Conservation (phyloP, 345 rosid genomes). For the Camelina neglecta region DNA sequence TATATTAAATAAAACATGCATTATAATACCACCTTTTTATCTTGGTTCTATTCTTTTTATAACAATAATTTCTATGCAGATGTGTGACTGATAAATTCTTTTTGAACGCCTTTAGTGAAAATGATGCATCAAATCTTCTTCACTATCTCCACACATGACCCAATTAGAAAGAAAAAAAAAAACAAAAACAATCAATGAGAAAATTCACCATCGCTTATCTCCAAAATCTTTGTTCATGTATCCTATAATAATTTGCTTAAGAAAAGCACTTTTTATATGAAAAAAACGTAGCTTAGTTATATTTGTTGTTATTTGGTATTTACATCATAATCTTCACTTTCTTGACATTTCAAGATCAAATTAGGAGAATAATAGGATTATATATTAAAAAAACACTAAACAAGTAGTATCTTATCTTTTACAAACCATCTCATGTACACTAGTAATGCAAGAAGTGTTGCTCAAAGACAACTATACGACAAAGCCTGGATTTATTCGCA, state of each 20-base stretch:
- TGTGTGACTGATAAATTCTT: slow-evolving; percentile 47
- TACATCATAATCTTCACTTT: background rate
- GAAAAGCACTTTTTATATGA: too few relatives aligned
- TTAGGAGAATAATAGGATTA: slow-evolving; percentile 8
- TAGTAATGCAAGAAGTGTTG: slow-evolving; percentile 6
- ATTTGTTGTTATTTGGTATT: background rate
- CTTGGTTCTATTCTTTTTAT: slow-evolving; percentile 38
- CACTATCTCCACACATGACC: slow-evolving; percentile 40
- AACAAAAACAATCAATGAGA: too few relatives aligned
- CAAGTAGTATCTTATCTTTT: slow-evolving; percentile 20
- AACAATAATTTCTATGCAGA: slow-evolving; percentile 38
- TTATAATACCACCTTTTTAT: slow-evolving; percentile 37
- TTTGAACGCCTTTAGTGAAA: slow-evolving; percentile 50
- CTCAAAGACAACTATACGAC: slow-evolving; percentile 56
- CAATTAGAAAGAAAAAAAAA: too few relatives aligned
- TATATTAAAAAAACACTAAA: background rate
- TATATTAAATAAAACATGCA: slow-evolving; percentile 4
- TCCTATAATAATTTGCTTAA: too few relatives aligned
- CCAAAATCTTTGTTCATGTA: too few relatives aligned
- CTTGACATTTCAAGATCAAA: background rate
- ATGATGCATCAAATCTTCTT: slow-evolving; percentile 45
- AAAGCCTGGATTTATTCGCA: slow-evolving; percentile 40
- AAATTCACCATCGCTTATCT: too few relatives aligned
- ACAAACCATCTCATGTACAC: slow-evolving; percentile 26
- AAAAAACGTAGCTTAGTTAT: background rate